Evolutionary conservation across 345 rosid genomes (phyloP), one percentile per base, ranked within the genome.

Genomic region (Citrus hindsii): DNA sequence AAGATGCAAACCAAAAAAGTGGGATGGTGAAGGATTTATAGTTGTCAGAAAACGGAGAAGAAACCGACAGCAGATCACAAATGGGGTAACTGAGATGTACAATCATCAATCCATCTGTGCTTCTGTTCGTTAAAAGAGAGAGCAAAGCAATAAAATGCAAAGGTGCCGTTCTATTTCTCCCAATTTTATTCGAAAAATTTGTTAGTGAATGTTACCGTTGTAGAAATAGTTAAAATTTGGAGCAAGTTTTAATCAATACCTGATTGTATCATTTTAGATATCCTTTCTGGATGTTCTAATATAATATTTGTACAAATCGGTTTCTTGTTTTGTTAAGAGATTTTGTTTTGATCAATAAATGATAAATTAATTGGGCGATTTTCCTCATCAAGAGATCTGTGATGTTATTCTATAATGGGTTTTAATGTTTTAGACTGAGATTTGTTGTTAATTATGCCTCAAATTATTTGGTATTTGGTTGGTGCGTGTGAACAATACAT

Each of bases 71-170:
- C 90, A 86, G 73, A 82, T 89, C 65, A 21, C 82, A 19, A 77
- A 77, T 56, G 86, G 86, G 38, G 89, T 87, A 9, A 67, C 85
- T 9, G 89, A 82, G 75, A 62, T 90, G 82, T 84, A 87, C 87
- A 89, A 88, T 78, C 95, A 84, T 80, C 95, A 87, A 67, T 88
- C 97, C 0, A 82, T 89, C 33, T 83, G 88, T 73, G 85, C 95
- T 78, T 88, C 88, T 13, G 94, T 85, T 77, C 85, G 85, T 38
- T 88, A 76, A 86, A 51, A 73, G 74, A 76, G 37, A 40, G 40
- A 64, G n/a, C 7, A 38, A 38, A 14, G 18, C 53, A 30, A 63
- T n/a, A 25, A 58, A 71, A 66, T 21, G 21, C 9, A 24, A 69
- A 69, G 69, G 42, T 14, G 60, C 6, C 32, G 48, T 56, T 5